A percentile compares a stretch with the other conserved stretches of the same genome.
phyloP scores from a whole-genome alignment of 441 rosid species.

The Adansonia rubrostipa region DNA sequence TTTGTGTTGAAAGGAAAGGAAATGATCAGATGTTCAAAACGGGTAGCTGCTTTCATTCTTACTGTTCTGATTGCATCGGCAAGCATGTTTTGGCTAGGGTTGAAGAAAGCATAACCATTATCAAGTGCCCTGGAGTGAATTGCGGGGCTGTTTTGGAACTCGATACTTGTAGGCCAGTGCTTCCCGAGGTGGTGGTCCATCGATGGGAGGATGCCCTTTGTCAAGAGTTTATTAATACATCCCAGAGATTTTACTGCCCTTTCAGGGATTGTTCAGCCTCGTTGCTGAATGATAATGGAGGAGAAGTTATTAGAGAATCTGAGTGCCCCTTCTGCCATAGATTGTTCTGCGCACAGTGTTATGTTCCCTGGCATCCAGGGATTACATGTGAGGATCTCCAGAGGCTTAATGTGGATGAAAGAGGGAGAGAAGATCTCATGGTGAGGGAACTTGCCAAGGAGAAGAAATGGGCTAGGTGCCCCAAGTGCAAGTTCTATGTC shows the following conservation, averaged over 20 bases:
- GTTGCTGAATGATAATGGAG: constrained; percentile 40
- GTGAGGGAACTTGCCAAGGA: constrained; percentile 43
- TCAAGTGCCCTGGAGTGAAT: constrained; percentile 46
- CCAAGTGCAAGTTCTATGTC: constrained; percentile 48
- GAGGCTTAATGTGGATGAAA: constrained; percentile 43
- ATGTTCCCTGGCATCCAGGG: constrained; percentile 53
- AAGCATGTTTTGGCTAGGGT: constrained; percentile 40
- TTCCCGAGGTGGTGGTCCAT: constrained; percentile 39
- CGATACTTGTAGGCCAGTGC: constrained; percentile 33
- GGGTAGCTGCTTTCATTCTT: constrained; percentile 41
- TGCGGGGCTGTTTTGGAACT: constrained; percentile 43
- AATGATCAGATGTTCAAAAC: constrained; percentile 38
- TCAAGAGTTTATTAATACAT: constrained; percentile 25
- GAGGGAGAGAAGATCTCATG: constrained; percentile 48
- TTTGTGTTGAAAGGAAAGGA: constrained; percentile 49
- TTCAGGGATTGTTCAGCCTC: constrained; percentile 46
- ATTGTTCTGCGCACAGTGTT: constrained; percentile 47
- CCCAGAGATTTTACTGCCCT: constrained; percentile 45
- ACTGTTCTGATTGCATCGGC: constrained; percentile 46
- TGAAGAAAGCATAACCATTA: not conserved
- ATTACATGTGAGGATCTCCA: constrained; percentile 37
- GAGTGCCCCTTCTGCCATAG: constrained; percentile 53
- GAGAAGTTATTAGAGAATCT: constrained; percentile 31
- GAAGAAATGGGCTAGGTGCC: constrained; percentile 49
- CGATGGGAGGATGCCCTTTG: constrained; percentile 42